Conservation (phyloP, 352 stramenopile genomes). For the Phytophthora litchii region DNA sequence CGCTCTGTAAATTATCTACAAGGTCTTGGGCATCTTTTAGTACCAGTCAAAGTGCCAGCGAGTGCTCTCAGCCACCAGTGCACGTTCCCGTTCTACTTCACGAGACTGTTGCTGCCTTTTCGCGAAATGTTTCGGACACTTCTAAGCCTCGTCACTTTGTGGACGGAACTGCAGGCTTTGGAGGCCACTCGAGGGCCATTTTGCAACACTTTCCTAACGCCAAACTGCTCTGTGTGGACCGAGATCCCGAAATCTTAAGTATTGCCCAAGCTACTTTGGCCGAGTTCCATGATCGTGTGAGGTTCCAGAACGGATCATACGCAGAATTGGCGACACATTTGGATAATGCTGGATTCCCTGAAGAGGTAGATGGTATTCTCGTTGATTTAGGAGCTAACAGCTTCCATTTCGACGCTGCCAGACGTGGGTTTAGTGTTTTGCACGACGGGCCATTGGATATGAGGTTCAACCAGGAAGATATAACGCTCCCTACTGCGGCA, state of each 20-base stretch:
- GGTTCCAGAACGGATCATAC: conserved; percentile 70
- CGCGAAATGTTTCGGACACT: conserved; percentile 22
- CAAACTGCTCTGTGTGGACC: conserved; percentile 80
- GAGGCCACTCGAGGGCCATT: conserved; percentile 68
- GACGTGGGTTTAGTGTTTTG: conserved; percentile 75
- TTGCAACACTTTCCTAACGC: conserved; percentile 50
- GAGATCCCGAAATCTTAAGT: conserved; percentile 72
- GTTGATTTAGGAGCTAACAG: conserved; percentile 86
- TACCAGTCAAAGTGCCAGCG: conserved; percentile 2
- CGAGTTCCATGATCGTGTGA: conserved; percentile 54
- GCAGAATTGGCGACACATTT: conserved; percentile 54
- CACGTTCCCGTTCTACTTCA: conserved; percentile 70
- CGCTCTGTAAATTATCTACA: background rate
- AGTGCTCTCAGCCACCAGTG: conserved; percentile 17
- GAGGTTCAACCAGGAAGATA: conserved; percentile 66
- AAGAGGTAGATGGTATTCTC: conserved; percentile 66
- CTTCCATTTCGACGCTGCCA: conserved; percentile 77
- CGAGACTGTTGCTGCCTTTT: conserved; percentile 50
- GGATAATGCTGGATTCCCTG: conserved; percentile 42
- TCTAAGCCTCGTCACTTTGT: conserved; percentile 54
- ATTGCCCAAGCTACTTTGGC: conserved; percentile 58
- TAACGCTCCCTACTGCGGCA: conserved; percentile 43
- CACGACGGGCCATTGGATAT: conserved; percentile 83
- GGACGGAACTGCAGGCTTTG: conserved; percentile 75
- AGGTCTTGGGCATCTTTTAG: conserved; percentile 6